These are phyloP conservation scores for Waltiozyma sp. DNA, from an alignment of 1,139 yeast genomes.

Conservation along the genomic window DNA sequence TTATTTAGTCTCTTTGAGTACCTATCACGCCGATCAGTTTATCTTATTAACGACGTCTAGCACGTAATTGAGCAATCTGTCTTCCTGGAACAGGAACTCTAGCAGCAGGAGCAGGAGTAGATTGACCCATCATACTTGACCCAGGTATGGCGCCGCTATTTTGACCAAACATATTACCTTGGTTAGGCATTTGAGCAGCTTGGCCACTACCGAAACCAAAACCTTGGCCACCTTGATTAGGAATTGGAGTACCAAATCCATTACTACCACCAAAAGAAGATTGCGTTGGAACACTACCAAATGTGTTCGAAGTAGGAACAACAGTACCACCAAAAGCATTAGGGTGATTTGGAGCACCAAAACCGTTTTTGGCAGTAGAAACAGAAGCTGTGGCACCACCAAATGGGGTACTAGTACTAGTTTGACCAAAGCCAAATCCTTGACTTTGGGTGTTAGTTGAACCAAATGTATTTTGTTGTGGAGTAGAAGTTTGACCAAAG, in stretches of 20 bases:
- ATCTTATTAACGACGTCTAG: slow-evolving; percentile 1
- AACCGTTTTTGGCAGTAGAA: background rate
- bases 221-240: background rate
- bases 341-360: background rate
- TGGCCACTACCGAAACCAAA: background rate
- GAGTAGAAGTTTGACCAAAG: background rate
- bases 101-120: background rate
- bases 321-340: background rate
- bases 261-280: background rate
- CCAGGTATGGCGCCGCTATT: background rate
- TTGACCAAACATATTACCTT: background rate
- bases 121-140: background rate
- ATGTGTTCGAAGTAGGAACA: background rate
- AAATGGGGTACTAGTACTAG: background rate
- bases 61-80: background rate
- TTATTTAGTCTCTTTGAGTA: too few relatives aligned
- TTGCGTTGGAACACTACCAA: background rate
- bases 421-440: background rate
- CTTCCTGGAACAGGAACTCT: background rate
- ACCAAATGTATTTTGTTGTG: background rate
- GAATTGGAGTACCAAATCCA: background rate
- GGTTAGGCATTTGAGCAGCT: background rate
- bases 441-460: background rate
- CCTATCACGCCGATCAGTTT: too few relatives aligned
- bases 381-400: background rate